Base-by-base conservation (phyloP, 176 grass and related monocot species). In the Elaeis guineensis region DNA sequence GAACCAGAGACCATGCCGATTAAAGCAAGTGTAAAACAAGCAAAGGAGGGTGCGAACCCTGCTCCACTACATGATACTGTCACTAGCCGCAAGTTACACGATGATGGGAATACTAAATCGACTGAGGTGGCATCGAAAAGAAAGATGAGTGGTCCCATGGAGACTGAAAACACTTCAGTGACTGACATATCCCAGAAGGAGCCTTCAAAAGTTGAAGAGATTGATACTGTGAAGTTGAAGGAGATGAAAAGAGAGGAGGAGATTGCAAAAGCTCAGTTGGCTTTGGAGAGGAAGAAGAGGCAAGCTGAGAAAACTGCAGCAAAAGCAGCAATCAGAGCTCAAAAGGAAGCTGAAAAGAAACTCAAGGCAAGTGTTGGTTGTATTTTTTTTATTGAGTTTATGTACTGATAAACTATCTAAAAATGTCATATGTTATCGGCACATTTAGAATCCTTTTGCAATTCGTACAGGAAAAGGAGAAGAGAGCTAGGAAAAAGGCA, bases 241-340 rank as follows among this genome's bases (percentile, higher is more conserved):
- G 87, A 98, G 63, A 78, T 81, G 1, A 98, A 92, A 72, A 85
- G 93, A 71, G 87, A 89, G 66, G 93, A 98, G 59, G 87, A 92
- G 71, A 89, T 92, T 48, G 80, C 73, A 55, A 98, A 98, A 81
- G 81, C 90, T 53, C 92, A 63, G 61, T 57, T 83, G 55, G 93
- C 87, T 5, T 67, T 83, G 63, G 93, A 98, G 61, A 89, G 93
- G 52, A 98, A 98, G 81, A 98, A 92, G 84, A 98, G 64, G 60
- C 76, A 72, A 50, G 84, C 93, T 51, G 93, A 98, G 73, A 98
- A 97, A 76, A 79, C 86, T 57, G 78, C 70, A 18, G 76, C 78
- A 2, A 92, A 98, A 62, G 87, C 93, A 0, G 87, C 73, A 17
- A 82, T 44, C 6, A 80, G 82, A 56, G 93, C 84, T 63, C 84